A percentile compares a stretch with the other conserved stretches of the same genome.
Conservation (phyloP, 768 basidiomycete species). For the Serendipita vermifera region DNA sequence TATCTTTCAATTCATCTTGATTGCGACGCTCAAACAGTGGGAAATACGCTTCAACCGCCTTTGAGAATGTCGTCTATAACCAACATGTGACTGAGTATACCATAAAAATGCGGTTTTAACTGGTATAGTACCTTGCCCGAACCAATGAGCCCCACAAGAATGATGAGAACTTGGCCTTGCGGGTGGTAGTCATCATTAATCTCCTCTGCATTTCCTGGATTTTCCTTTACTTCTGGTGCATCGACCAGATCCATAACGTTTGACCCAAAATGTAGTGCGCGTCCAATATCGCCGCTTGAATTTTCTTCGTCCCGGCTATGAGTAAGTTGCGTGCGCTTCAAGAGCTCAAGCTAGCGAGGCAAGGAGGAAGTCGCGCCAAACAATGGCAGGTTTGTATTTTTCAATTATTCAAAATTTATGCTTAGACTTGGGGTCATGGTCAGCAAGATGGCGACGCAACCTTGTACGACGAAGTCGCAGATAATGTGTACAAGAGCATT, state of each 20-base stretch:
- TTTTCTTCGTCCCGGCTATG: too few relatives aligned
- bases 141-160: constrained; percentile 60
- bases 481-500: constrained; percentile 76
- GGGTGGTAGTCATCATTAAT: not conserved
- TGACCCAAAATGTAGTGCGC: too few relatives aligned
- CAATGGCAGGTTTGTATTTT: constrained; percentile 1
- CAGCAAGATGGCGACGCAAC: constrained; percentile 39
- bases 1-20: constrained; percentile 64
- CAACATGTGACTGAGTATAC: constrained; percentile 9
- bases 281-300: too few relatives aligned
- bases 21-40: constrained; percentile 58
- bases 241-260: too few relatives aligned
- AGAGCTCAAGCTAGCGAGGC: not conserved
- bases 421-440: constrained; percentile 16
- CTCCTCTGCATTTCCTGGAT: not conserved
- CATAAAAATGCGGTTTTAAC: constrained; percentile 9
- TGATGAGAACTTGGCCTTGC: constrained; percentile 40
- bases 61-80: constrained; percentile 50
- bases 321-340: not conserved
- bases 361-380: constrained; percentile 8
- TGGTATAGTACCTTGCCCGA: constrained; percentile 48
- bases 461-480: constrained; percentile 82
- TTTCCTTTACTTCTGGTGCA: not conserved
- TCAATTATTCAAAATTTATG: too few relatives aligned
- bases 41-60: constrained; percentile 47